Conservation (phyloP, 306 rosid genomes). For the Pyrus communis region DNA sequence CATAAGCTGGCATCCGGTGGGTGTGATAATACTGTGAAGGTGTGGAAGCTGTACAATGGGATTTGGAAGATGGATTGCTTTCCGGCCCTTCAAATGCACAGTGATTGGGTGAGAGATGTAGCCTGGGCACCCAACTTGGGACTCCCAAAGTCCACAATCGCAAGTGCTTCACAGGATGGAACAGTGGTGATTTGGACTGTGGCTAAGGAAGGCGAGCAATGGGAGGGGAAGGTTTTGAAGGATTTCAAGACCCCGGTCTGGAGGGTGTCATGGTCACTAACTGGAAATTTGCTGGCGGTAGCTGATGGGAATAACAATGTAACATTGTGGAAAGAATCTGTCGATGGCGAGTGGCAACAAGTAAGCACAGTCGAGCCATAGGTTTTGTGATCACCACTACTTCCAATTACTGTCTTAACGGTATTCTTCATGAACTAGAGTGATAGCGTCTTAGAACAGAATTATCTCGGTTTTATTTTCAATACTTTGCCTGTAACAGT, state of each 20-base stretch:
- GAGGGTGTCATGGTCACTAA: constrained; percentile 95
- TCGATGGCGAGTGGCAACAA: constrained; percentile 88
- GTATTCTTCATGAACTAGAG: not conserved
- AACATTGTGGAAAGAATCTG: constrained; percentile 93
- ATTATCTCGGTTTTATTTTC: not conserved
- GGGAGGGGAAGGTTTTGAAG: constrained; percentile 74
- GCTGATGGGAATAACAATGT: constrained; percentile 74
- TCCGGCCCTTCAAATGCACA: constrained; percentile 79
- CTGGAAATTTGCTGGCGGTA: constrained; percentile 85
- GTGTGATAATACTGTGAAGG: constrained; percentile 80
- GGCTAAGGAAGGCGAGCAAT: constrained; percentile 77
- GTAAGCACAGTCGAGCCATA: constrained; percentile 75
- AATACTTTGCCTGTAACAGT: not conserved
- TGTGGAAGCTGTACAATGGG: constrained; percentile 76
- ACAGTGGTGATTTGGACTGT: constrained; percentile 75
- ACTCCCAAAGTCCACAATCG: constrained; percentile 81
- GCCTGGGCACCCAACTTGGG: constrained; percentile 99
- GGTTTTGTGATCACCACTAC: constrained; percentile 14
- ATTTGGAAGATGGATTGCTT: constrained; percentile 87
- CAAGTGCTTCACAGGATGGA: constrained; percentile 86
- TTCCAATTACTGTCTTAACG: not conserved
- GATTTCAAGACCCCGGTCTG: constrained; percentile 84
- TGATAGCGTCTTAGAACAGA: not conserved
- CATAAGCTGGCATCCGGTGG: constrained; percentile 92
- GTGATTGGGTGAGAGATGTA: constrained; percentile 84